These are phyloP conservation scores for Usnea hakonensis DNA, from an alignment of 495 filamentous ascomycete species.

Conservation along the genomic window DNA sequence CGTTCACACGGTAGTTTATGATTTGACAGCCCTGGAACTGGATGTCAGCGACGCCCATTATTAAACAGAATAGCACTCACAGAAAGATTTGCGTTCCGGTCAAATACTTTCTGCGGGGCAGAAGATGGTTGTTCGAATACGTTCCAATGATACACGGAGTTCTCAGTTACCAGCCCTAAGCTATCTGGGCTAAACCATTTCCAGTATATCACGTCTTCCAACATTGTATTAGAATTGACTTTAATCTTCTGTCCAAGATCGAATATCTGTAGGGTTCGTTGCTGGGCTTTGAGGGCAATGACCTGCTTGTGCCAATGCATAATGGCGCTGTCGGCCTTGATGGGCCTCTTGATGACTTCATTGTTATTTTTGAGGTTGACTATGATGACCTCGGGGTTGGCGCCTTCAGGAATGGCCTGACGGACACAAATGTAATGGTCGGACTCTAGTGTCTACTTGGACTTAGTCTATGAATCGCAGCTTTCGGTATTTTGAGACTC, in stretches of 20 bases:
- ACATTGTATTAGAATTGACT: constrained; percentile 90
- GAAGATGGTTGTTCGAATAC: constrained; percentile 73
- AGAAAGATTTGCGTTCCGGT: constrained; percentile 78
- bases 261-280: constrained; percentile 93
- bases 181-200: constrained; percentile 92
- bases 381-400: constrained; percentile 90
- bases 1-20: constrained; percentile 97
- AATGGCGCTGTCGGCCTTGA: constrained; percentile 99
- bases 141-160: constrained; percentile 93
- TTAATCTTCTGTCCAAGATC: constrained; percentile 84
- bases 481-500: constrained; percentile 35
- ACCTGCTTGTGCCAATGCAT: constrained; percentile 97
- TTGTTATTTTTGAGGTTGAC: constrained; percentile 92
- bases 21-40: constrained; percentile 77
- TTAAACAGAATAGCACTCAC: constrained; percentile 43
- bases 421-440: constrained; percentile 92
- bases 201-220: constrained; percentile 96
- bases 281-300: constrained; percentile 90
- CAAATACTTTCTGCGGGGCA: constrained; percentile 81
- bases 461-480: neutral
- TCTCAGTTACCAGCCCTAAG: constrained; percentile 84
- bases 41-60: constrained; percentile 17
- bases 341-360: constrained; percentile 84
- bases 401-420: constrained; percentile 73
- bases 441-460: constrained; percentile 81